phyloP scores from a whole-genome alignment of 495 filamentous ascomycete genomes.

The Hyaloscypha variabilis region DNA sequence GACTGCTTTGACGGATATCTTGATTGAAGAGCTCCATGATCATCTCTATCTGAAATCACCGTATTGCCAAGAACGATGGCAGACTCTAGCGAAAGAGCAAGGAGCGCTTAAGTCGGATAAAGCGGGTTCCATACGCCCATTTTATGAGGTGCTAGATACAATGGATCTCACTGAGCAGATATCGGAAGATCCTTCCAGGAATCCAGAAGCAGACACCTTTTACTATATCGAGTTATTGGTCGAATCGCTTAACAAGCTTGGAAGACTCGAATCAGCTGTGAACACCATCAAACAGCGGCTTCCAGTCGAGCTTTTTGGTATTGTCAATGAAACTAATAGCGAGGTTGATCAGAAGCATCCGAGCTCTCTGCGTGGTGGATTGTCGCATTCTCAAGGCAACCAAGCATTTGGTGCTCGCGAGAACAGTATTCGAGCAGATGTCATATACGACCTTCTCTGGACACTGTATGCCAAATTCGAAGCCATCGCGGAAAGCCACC shows the following conservation, averaged over 20 bases:
- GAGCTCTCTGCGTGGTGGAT: slow-evolving; percentile 59
- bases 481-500: slow-evolving; percentile 92
- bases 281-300: slow-evolving; percentile 90
- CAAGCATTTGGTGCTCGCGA: slow-evolving; percentile 66
- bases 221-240: slow-evolving; percentile 87
- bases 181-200: slow-evolving; percentile 84
- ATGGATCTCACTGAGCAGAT: slow-evolving; percentile 69
- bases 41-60: slow-evolving; percentile 97
- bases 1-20: slow-evolving; percentile 84
- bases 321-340: slow-evolving; percentile 92
- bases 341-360: slow-evolving; percentile 93
- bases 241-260: slow-evolving; percentile 87
- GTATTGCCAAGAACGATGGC: slow-evolving; percentile 95
- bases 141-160: slow-evolving; percentile 79
- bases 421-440: slow-evolving; percentile 72
- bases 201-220: slow-evolving; percentile 93
- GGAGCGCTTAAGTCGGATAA: slow-evolving; percentile 46
- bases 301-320: slow-evolving; percentile 89
- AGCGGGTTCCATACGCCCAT: slow-evolving; percentile 47
- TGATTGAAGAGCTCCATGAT: slow-evolving; percentile 95
- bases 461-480: slow-evolving; percentile 96
- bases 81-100: slow-evolving; percentile 58
- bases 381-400: slow-evolving; percentile 58
- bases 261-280: slow-evolving; percentile 79
- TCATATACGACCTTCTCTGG: slow-evolving; percentile 87